Base-by-base conservation (phyloP, 2,329 filamentous ascomycete species). In the Colletotrichum sp. region DNA sequence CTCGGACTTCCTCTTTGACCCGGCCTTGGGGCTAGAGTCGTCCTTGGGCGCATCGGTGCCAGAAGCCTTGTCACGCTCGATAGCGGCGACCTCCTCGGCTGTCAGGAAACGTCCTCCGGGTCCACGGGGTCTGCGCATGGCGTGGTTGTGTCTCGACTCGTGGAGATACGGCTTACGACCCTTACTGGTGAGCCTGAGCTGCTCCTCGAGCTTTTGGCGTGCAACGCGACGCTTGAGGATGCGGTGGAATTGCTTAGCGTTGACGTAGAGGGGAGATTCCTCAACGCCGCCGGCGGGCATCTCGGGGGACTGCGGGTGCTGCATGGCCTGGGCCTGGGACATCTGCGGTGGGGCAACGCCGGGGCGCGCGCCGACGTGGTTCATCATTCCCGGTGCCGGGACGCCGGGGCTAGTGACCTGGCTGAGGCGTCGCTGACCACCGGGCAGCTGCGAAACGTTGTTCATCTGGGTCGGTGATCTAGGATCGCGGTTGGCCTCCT, bases 181-280 rank as follows among this genome's bases (percentile, higher is more conserved):
- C 86, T 99, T 99, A 12, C 94, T 97, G 0, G 97, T 98, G 73
- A 98, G 87, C 56, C 97, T 92, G 58, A 99, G 87, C 70, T 96
- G 95, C 84, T 99, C 97, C 84, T 99, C 97, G 18, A 99, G 89
- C 83, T 95, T 95, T 84, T 98, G 97, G 38, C 97, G 92, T 8
- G 97, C 97, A 78, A 98, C 95, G 75, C 97, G 92, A 73, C 97
- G 92, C 88, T 99, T 98, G 70, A 99, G 86, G 65, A 99, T 99
- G 30, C 97, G 94, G 83, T 99, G 97, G 80, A 99, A 99, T 82
- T 99, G 97, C 84, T 99, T 99, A 7, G 97, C 97, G 81, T 99
- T 99, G 81, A 99, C 97, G 80, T 99, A 99, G 1, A 99, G 88
- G 0, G 97, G 97, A 1, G 96, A 96, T 82, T 99, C 97, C 83